Evolutionary conservation across 371 early-diverging fungal species (phyloP).

Genomic region (Gilbertella persicaria): DNA sequence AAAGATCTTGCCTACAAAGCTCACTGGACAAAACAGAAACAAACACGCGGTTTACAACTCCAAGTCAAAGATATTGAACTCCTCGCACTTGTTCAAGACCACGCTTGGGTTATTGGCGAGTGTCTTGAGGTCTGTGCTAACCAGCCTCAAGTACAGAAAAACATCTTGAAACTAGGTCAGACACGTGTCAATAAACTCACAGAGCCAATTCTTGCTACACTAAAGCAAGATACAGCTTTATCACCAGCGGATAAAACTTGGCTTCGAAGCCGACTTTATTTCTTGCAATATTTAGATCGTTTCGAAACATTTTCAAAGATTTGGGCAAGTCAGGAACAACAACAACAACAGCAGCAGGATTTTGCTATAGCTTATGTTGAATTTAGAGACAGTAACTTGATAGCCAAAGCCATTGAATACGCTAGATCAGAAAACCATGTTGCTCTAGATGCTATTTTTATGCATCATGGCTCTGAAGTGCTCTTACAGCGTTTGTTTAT

Average conservation of each 20-base stretch:
- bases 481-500: conserved; percentile 67
- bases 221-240: not conserved
- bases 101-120: conserved; percentile 62
- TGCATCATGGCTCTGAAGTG: conserved; percentile 58
- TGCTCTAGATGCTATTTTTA: conserved; percentile 65
- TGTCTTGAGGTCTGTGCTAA: conserved; percentile 50
- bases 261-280: conserved; percentile 42
- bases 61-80: conserved; percentile 48
- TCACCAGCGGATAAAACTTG: conserved; percentile 3
- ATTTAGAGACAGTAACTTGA: conserved; percentile 71
- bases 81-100: conserved; percentile 58
- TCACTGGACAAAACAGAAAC: conserved; percentile 49
- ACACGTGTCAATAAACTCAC: conserved; percentile 43
- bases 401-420: conserved; percentile 61
- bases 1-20: conserved; percentile 67
- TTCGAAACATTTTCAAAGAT: conserved; percentile 66
- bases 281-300: conserved; percentile 68
- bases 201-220: conserved; percentile 37
- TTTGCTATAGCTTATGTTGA: conserved; percentile 42
- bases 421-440: conserved; percentile 58
- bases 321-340: conserved; percentile 24
- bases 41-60: conserved; percentile 7
- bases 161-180: conserved; percentile 60
- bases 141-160: conserved; percentile 35
- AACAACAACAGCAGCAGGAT: conserved; percentile 5